Conservation (phyloP, 768 basidiomycete genomes). For the Xerocomellus chrysenteron region DNA sequence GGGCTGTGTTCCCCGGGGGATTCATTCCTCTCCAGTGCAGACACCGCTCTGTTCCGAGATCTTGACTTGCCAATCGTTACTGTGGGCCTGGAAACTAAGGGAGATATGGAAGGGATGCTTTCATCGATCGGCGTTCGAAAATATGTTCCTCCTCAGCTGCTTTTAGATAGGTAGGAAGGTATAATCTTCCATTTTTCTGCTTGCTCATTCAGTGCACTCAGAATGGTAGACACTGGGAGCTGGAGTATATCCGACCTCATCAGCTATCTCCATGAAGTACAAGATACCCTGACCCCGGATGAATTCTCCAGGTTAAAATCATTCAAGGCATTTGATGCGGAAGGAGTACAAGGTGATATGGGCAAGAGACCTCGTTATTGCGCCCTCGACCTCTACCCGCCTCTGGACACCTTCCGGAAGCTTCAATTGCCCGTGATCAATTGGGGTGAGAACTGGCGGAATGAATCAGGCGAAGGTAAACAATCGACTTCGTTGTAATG, state of each 20-base stretch:
- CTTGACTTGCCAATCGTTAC: neutral
- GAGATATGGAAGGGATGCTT: neutral
- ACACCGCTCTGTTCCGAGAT: slow-evolving; percentile 26
- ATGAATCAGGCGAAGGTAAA: neutral
- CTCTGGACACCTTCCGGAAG: slow-evolving; percentile 60
- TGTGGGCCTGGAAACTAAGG: neutral
- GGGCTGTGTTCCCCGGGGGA: neutral
- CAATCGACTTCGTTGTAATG: slow-evolving; percentile 25
- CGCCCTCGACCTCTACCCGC: slow-evolving; percentile 81
- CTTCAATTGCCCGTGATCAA: slow-evolving; percentile 78
- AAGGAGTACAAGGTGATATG: slow-evolving; percentile 21
- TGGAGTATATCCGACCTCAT: slow-evolving; percentile 5
- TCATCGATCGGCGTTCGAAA: neutral
- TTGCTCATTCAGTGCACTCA: neutral
- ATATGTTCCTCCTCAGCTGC: neutral
- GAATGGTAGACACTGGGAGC: slow-evolving; percentile 3
- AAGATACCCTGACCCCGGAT: neutral
- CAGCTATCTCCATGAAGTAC: slow-evolving; percentile 1
- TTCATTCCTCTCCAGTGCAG: slow-evolving; percentile 75
- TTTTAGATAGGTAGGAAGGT: neutral
- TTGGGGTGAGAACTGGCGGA: slow-evolving; percentile 79
- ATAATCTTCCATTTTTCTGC: too few species aligned
- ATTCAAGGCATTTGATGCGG: slow-evolving; percentile 49
- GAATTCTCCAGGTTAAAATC: neutral
- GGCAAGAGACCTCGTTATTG: slow-evolving; percentile 18